phyloP scores from a whole-genome alignment of 2,329 filamentous ascomycete genomes.

The Zymoseptoria brevis region DNA sequence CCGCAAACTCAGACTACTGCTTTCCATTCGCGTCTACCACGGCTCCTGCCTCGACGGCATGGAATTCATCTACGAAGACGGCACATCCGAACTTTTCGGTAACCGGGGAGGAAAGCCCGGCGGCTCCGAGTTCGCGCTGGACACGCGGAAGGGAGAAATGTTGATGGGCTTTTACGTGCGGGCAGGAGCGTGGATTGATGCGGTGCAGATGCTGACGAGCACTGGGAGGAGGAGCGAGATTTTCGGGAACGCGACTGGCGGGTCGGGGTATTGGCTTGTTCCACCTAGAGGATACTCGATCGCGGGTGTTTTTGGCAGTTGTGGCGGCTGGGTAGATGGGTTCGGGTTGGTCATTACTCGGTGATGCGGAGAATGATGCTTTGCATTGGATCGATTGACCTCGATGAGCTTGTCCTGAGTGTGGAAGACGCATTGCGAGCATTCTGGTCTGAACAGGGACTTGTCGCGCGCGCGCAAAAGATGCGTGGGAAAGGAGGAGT shows the following conservation, averaged over 20 bases:
- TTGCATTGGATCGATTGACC: not conserved
- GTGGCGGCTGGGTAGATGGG: slow-evolving; percentile 72
- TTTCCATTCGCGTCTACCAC: slow-evolving; percentile 67
- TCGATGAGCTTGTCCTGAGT: not conserved
- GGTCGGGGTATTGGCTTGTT: slow-evolving; percentile 81
- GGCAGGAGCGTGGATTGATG: slow-evolving; percentile 77
- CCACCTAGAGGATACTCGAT: slow-evolving; percentile 83
- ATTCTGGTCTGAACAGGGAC: not conserved
- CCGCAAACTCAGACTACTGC: slow-evolving; percentile 53
- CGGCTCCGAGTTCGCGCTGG: slow-evolving; percentile 69
- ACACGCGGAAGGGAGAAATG: slow-evolving; percentile 76
- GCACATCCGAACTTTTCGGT: slow-evolving; percentile 76
- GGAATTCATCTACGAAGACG: slow-evolving; percentile 89
- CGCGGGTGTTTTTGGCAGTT: slow-evolving; percentile 78
- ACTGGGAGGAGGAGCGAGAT: slow-evolving; percentile 76
- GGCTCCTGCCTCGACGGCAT: slow-evolving; percentile 72
- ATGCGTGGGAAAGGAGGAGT: not conserved
- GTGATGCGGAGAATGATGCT: slow-evolving; percentile 32
- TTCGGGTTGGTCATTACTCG: slow-evolving; percentile 73
- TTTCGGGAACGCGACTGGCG: slow-evolving; percentile 73
- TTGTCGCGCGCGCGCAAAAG: not conserved
- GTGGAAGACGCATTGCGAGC: too few relatives aligned
- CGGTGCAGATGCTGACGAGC: slow-evolving; percentile 81
- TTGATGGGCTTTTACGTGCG: slow-evolving; percentile 79
- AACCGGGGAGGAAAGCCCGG: slow-evolving; percentile 63